These are phyloP conservation scores for Fusarium foetens DNA, from an alignment of 2,329 filamentous ascomycete genomes.

Conservation along the genomic window DNA sequence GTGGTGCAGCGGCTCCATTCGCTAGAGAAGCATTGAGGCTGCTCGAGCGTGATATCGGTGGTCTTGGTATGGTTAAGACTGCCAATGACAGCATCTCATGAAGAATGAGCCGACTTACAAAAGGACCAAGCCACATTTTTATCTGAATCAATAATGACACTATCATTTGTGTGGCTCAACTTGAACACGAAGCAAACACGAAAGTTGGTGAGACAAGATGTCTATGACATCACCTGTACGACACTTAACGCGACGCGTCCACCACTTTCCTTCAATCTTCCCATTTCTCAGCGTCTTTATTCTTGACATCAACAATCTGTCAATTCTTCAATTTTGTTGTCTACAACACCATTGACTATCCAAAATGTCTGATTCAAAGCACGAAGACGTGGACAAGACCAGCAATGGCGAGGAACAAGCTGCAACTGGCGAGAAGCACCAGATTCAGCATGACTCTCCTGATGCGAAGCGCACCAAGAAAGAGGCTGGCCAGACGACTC, in stretches of 20 bases:
- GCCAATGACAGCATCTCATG: slow-evolving; percentile 25
- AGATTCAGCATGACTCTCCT: slow-evolving; percentile 42
- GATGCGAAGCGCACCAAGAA: slow-evolving; percentile 45
- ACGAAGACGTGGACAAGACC: slow-evolving; percentile 7
- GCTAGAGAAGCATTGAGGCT: slow-evolving; percentile 53
- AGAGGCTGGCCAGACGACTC: slow-evolving; percentile 35
- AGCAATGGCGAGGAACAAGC: slow-evolving; percentile 18
- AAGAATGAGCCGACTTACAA: not conserved
- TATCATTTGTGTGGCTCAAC: slow-evolving; percentile 6
- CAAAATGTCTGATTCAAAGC: slow-evolving; percentile 27
- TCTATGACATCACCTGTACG: slow-evolving; percentile 43
- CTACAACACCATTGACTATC: not conserved
- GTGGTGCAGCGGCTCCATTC: slow-evolving; percentile 52
- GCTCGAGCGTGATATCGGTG: slow-evolving; percentile 50
- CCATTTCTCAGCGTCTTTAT: not conserved
- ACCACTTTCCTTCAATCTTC: not conserved
- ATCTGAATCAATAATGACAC: not conserved
- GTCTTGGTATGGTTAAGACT: slow-evolving; percentile 43
- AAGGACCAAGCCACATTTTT: not conserved
- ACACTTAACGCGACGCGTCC: slow-evolving; percentile 33
- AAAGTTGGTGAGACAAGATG: slow-evolving; percentile 1
- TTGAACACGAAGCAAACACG: slow-evolving; percentile 24
- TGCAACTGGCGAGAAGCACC: slow-evolving; percentile 45
- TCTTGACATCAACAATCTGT: not conserved
- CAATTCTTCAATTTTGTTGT: not conserved